Percentiles rank a stretch among this genome's conserved stretches.
Conservation (phyloP, 2,329 filamentous ascomycete genomes). For the Monosporascus cannonballus region DNA sequence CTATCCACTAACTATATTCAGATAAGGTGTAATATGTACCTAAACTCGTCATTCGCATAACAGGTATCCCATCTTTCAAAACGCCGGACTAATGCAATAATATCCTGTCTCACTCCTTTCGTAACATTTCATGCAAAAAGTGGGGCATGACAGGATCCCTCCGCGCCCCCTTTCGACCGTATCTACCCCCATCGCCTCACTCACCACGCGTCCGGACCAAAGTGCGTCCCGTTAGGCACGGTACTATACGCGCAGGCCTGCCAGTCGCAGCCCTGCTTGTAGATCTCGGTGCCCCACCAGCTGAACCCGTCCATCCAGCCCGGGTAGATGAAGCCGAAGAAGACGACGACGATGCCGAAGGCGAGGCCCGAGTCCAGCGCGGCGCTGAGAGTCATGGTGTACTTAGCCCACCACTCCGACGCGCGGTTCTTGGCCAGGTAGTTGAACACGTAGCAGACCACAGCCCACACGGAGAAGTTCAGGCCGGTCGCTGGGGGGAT, state of each 20-base stretch:
- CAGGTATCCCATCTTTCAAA: too few species aligned
- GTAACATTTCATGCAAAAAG: too few species aligned
- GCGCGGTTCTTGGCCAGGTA: constrained; percentile 64
- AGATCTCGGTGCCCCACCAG: constrained; percentile 88
- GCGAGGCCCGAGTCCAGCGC: constrained; percentile 78
- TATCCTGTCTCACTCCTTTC: too few species aligned
- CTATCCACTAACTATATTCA: too few species aligned
- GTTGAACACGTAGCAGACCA: constrained; percentile 84
- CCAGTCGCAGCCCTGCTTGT: constrained; percentile 82
- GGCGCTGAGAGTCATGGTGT: constrained; percentile 82
- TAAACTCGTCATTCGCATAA: too few species aligned
- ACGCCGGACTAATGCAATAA: too few species aligned
- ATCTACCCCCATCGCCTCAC: neutral
- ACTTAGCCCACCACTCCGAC: constrained; percentile 80
- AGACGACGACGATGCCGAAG: constrained; percentile 75
- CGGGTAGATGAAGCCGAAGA: constrained; percentile 81
- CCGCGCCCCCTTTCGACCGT: too few species aligned
- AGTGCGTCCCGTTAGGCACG: constrained; percentile 57
- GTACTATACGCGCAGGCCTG: constrained; percentile 66
- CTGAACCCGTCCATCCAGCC: constrained; percentile 66
- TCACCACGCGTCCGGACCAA: constrained; percentile 60
- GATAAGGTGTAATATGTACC: too few species aligned
- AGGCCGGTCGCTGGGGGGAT: constrained; percentile 82
- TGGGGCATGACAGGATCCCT: too few species aligned
- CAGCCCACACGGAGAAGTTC: constrained; percentile 82